These are phyloP conservation scores for Loxodes magnus DNA, from an alignment of 73 alveolate genomes.

Conservation along the genomic window DNA sequence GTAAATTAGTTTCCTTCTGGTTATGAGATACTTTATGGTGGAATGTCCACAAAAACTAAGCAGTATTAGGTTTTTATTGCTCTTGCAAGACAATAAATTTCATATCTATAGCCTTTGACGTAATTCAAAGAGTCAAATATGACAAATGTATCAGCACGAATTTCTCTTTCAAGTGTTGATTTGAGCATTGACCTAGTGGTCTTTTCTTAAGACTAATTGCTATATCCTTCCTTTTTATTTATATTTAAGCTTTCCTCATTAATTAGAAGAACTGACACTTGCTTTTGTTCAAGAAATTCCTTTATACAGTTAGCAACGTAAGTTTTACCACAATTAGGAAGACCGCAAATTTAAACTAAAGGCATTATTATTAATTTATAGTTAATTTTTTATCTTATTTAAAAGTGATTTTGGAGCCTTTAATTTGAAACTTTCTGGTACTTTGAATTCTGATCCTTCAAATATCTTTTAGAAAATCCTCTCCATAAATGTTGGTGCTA, in stretches of 20 bases:
- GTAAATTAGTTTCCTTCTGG: constrained; percentile 18
- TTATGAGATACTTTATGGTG: constrained; percentile 39
- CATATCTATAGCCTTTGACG: constrained; percentile 94
- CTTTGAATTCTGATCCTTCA: too few species aligned
- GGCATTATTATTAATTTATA: constrained; percentile 53
- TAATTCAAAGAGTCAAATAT: constrained; percentile 87
- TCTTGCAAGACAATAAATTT: constrained; percentile 80
- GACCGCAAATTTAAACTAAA: constrained; percentile 80
- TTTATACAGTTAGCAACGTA: constrained; percentile 59
- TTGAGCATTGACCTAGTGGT: constrained; percentile 73
- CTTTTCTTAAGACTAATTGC: constrained; percentile 37
- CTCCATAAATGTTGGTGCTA: too few species aligned
- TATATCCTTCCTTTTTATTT: constrained; percentile 49
- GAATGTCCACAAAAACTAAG: constrained; percentile 58
- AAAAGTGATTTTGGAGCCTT: too few species aligned
- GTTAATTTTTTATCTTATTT: background rate
- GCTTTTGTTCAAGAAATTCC: constrained; percentile 54
- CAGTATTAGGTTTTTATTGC: constrained; percentile 75
- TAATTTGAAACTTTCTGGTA: too few species aligned
- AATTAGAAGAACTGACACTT: constrained; percentile 33
- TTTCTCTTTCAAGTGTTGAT: constrained; percentile 81
- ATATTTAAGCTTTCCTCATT: constrained; percentile 76
- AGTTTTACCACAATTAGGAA: constrained; percentile 94
- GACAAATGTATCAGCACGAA: constrained; percentile 65
- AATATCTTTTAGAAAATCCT: too few species aligned